A percentile compares a stretch with the other conserved stretches of the same genome.
phyloP scores from a whole-genome alignment of 306 rosid species.

The Acacia acuminata region DNA sequence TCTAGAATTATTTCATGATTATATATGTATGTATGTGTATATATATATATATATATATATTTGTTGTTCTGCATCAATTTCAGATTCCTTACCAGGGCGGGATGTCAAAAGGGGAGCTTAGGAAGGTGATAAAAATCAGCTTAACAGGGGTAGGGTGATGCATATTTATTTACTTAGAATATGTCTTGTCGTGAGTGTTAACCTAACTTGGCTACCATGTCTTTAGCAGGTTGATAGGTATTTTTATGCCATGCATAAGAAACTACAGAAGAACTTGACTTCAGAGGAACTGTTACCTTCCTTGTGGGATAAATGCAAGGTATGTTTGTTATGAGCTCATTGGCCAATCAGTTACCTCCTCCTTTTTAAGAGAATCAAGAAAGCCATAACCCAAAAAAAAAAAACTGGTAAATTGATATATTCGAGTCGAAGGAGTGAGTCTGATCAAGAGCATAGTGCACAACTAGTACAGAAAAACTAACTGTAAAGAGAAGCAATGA shows the following conservation, averaged over 20 bases:
- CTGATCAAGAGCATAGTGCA: slow-evolving; percentile 9
- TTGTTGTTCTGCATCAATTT: slow-evolving; percentile 40
- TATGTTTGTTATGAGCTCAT: slow-evolving; percentile 32
- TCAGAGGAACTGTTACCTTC: slow-evolving; percentile 96
- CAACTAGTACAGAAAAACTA: too few species aligned
- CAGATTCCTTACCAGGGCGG: slow-evolving; percentile 98
- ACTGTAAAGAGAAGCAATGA: not conserved
- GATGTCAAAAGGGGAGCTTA: slow-evolving; percentile 80
- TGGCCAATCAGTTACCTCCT: not conserved
- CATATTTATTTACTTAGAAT: not conserved
- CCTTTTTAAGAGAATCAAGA: not conserved
- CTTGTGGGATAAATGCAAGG: slow-evolving; percentile 99
- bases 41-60: too few species aligned
- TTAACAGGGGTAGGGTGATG: slow-evolving; percentile 77
- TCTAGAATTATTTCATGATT: slow-evolving; percentile 15
- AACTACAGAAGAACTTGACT: slow-evolving; percentile 93
- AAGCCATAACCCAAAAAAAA: not conserved
- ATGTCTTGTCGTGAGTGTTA: slow-evolving; percentile 4
- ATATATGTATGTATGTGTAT: not conserved
- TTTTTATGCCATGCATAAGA: slow-evolving; percentile 81
- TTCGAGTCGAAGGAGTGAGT: slow-evolving; percentile 2
- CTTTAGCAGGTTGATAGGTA: slow-evolving; percentile 79
- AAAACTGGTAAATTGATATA: not conserved
- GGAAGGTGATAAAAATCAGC: slow-evolving; percentile 84
- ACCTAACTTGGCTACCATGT: slow-evolving; percentile 10